phyloP scores from a whole-genome alignment of 495 filamentous ascomycete species.

The Hypoxylon fuscum region DNA sequence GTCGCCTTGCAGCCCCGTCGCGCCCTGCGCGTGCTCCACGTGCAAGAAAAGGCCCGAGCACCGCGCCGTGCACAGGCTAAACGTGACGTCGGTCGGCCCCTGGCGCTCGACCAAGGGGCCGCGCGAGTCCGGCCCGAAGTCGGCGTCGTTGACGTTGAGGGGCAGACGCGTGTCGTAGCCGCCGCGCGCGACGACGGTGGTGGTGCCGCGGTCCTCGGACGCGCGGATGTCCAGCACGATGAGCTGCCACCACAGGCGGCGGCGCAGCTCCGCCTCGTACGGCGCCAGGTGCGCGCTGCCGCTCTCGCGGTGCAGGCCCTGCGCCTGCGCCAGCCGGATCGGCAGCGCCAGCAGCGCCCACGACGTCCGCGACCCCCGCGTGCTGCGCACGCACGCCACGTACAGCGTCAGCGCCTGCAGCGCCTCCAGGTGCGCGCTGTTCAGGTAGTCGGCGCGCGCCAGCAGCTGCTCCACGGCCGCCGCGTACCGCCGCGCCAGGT shows the following conservation, averaged over 20 bases:
- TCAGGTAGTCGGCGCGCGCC: conserved; percentile 71
- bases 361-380: conserved; percentile 62
- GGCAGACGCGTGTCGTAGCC: conserved; percentile 71
- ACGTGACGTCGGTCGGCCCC: conserved; percentile 75
- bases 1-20: no score
- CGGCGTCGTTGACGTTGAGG: conserved; percentile 74
- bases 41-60: conserved; percentile 61
- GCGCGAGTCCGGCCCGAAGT: conserved; percentile 67
- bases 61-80: conserved; percentile 67
- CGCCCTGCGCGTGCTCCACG: conserved; percentile 38
- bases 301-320: conserved; percentile 75
- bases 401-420: conserved; percentile 79
- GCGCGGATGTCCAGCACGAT: conserved; percentile 74
- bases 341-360: conserved; percentile 70
- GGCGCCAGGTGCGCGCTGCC: conserved; percentile 58
- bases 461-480: conserved; percentile 74
- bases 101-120: conserved; percentile 57
- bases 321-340: conserved; percentile 73
- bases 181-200: conserved; percentile 66
- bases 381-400: conserved; percentile 57
- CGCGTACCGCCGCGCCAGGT: conserved; percentile 65
- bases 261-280: conserved; percentile 77
- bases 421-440: conserved; percentile 70
- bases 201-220: conserved; percentile 78
- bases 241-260: conserved; percentile 81